A percentile compares a stretch with the other conserved stretches of the same genome.
Conservation (phyloP, 257 asterid genomes). For the Coffea canephora region DNA sequence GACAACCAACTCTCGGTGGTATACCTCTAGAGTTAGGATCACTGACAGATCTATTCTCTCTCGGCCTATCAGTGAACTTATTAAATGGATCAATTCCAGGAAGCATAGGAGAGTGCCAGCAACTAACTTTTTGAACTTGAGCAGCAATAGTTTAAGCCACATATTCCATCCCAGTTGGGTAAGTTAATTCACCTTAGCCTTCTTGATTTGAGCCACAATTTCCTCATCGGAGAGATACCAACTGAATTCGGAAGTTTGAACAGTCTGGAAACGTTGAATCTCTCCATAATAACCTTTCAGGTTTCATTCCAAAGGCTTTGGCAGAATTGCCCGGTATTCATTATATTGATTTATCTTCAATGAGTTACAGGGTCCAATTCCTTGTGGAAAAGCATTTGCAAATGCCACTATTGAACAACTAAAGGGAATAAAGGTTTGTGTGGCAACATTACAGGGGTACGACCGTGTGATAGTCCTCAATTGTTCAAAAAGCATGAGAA, state of each 20-base stretch:
- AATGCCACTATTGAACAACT: constrained; percentile 19
- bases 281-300: constrained; percentile 43
- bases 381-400: constrained; percentile 27
- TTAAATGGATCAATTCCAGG: constrained; percentile 36
- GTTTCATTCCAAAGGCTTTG: constrained; percentile 29
- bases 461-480: constrained; percentile 19
- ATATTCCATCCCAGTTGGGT: constrained; percentile 34
- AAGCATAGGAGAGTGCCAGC: constrained; percentile 23
- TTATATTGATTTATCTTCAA: constrained; percentile 34
- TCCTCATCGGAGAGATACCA: constrained; percentile 35
- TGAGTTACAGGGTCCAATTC: constrained; percentile 42
- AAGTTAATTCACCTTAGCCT: constrained; percentile 12
- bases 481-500: not conserved
- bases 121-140: constrained; percentile 23
- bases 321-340: constrained; percentile 15
- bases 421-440: constrained; percentile 36
- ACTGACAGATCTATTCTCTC: constrained; percentile 10
- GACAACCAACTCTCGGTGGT: constrained; percentile 27
- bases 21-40: constrained; percentile 28
- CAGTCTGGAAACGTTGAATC: constrained; percentile 23
- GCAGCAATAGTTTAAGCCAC: constrained; percentile 27
- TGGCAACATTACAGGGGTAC: constrained; percentile 31
- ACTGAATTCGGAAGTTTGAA: not conserved
- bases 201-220: constrained; percentile 39
- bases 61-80: constrained; percentile 28